A percentile compares a stretch with the other conserved stretches of the same genome.
These are phyloP conservation scores for Cardamine chenopodiifolia DNA, from an alignment of 345 rosid genomes.

Conservation along the genomic window DNA sequence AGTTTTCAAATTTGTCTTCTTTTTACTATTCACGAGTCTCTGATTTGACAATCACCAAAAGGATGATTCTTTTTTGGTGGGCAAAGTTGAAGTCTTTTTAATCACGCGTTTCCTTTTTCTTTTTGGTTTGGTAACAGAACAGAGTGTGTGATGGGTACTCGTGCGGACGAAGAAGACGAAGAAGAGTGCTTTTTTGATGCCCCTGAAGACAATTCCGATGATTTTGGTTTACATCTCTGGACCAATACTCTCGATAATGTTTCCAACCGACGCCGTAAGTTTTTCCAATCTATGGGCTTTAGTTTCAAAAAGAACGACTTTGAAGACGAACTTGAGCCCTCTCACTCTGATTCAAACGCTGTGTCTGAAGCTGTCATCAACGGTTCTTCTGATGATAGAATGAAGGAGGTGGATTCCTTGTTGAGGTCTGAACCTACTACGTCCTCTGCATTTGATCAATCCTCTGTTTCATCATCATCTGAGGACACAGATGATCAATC, in stretches of 20 bases:
- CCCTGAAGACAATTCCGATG: slow-evolving; percentile 46
- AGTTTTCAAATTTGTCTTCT: slow-evolving; percentile 70
- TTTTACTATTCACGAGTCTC: slow-evolving; percentile 18
- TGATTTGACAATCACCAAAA: slow-evolving; percentile 21
- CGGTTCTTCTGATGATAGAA: slow-evolving; percentile 20
- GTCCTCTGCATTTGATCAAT: slow-evolving; percentile 44
- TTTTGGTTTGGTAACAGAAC: slow-evolving; percentile 37
- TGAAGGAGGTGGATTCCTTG: slow-evolving; percentile 42
- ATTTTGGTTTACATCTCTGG: slow-evolving; percentile 45
- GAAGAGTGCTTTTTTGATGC: slow-evolving; percentile 73
- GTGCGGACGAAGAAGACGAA: slow-evolving; percentile 58
- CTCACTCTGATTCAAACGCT: background rate
- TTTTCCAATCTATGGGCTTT: slow-evolving; percentile 50
- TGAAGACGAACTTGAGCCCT: background rate
- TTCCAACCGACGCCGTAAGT: slow-evolving; percentile 46
- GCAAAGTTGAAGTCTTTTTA: slow-evolving; percentile 36
- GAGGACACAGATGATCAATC: slow-evolving; percentile 24
- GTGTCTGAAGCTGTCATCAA: background rate
- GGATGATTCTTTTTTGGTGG: slow-evolving; percentile 25
- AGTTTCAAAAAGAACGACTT: slow-evolving; percentile 28
- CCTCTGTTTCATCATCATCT: slow-evolving; percentile 30
- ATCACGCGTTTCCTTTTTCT: background rate
- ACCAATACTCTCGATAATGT: slow-evolving; percentile 46
- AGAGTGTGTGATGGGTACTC: slow-evolving; percentile 45
- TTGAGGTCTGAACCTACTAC: slow-evolving; percentile 45